Conservation (phyloP, 257 asterid species). For the Buddleja alternifolia region DNA sequence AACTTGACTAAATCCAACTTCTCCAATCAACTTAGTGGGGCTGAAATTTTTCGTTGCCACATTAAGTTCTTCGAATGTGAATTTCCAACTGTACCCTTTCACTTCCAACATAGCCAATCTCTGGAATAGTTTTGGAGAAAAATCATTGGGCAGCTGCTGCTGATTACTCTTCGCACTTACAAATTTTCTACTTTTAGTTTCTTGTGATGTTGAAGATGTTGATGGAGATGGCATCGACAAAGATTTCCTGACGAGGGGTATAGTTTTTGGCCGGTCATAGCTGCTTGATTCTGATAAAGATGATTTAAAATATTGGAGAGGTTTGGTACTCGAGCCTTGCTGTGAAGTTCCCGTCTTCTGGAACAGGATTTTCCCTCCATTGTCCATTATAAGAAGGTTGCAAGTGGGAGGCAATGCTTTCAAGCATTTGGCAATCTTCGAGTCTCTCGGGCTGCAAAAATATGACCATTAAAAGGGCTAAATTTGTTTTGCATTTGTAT, state of each 20-base stretch:
- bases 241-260: slow-evolving; percentile 48
- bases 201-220: slow-evolving; percentile 40
- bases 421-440: slow-evolving; percentile 42
- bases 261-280: slow-evolving; percentile 26
- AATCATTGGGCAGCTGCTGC: slow-evolving; percentile 31
- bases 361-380: slow-evolving; percentile 57
- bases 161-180: slow-evolving; percentile 25
- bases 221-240: slow-evolving; percentile 63
- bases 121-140: slow-evolving; percentile 40
- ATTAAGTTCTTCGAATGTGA: slow-evolving; percentile 50
- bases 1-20: slow-evolving; percentile 57
- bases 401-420: slow-evolving; percentile 86
- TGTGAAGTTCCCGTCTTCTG: slow-evolving; percentile 74
- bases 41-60: slow-evolving; percentile 50
- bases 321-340: slow-evolving; percentile 53
- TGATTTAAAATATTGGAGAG: slow-evolving; percentile 41
- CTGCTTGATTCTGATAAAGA: slow-evolving; percentile 48
- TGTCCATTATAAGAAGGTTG: slow-evolving; percentile 64
- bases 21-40: slow-evolving; percentile 52
- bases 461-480: slow-evolving; percentile 1
- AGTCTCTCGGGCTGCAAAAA: slow-evolving; percentile 51
- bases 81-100: slow-evolving; percentile 39
- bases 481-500: background rate
- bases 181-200: slow-evolving; percentile 26
- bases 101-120: slow-evolving; percentile 44